Base-by-base conservation (phyloP, 805 yeast genomes). In the Wickerhamiella siamensis region DNA sequence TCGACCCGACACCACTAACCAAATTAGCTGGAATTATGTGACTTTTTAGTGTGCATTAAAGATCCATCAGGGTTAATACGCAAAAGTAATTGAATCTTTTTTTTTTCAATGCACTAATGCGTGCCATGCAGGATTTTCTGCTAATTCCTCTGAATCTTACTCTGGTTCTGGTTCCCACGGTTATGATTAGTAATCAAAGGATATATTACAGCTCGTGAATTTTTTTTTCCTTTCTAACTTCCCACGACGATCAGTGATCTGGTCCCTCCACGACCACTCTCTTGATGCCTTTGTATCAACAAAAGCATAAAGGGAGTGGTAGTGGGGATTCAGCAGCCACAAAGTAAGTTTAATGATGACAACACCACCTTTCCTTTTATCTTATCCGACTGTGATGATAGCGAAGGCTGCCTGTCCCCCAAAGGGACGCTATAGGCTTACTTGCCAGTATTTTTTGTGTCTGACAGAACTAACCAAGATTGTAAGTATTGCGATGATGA, bases 341-440 rank as follows among this genome's bases (percentile, higher is more conserved):
- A 5, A n/a, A 34, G 37, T 34, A 34, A 35, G 38, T 46, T 38
- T 53, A 39, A 53, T 61, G 65, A 61, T 61, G 65, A 59, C 45
- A 55, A 46, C 47, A 56, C 62, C 64, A 48, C 42, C 52, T 58
- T 58, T 58, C 61, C 51, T 51, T 55, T 54, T 55, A 47, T 58
- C 65, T 56, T 58, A 61, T 54, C 56, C 65, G 65, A 61, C 61
- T 59, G 49, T 61, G 65, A 56, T 54, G 65, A 61, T 52, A 61
- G 59, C 47, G 31, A 47, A 58, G 60, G 61, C 56, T 44, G 62
- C 61, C 50, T 41, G 35, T 29, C 47, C 44, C 44, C 39, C 35
- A 14, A 9, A 17, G 41, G 40, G 49, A 33, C 39, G 39, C 33
- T 36, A 31, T 42, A 44, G 55, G 61, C 63, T 52, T 61, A 59